Conservation (phyloP, 1,139 yeast genomes). For the Kluyveromyces marxianus region DNA sequence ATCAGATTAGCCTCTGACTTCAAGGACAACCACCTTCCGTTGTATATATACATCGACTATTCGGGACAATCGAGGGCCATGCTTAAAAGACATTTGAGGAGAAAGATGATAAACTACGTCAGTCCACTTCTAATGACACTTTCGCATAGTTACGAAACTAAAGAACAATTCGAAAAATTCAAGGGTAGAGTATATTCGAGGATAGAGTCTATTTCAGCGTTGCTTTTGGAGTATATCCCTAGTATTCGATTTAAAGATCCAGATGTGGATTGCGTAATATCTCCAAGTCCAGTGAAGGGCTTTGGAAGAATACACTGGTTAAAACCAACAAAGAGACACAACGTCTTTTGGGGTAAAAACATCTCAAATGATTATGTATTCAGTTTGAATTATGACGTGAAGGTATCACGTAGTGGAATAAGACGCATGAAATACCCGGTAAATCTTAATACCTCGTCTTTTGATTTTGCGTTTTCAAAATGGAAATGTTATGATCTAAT, state of each 20-base stretch:
- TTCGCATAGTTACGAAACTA: conserved; percentile 12
- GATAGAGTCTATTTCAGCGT: conserved; percentile 11
- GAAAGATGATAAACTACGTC: conserved; percentile 16
- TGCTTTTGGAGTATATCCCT: conserved; percentile 18
- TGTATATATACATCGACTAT: conserved; percentile 20
- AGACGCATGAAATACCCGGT: conserved; percentile 24
- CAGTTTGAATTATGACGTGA: conserved; percentile 12
- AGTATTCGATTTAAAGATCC: conserved; percentile 18
- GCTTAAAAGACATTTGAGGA: conserved; percentile 15
- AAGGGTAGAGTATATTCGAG: conserved; percentile 13
- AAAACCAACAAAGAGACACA: conserved; percentile 19
- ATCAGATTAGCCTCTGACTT: conserved; percentile 17
- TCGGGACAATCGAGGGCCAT: conserved; percentile 14
- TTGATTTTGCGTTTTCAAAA: conserved; percentile 22
- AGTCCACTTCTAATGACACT: conserved; percentile 20
- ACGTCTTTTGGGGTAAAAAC: conserved; percentile 20
- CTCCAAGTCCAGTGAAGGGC: conserved; percentile 24
- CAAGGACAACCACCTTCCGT: conserved; percentile 15
- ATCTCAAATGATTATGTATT: conserved; percentile 19
- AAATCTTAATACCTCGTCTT: conserved; percentile 16
- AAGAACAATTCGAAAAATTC: conserved; percentile 15
- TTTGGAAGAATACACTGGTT: conserved; percentile 28
- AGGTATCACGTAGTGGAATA: conserved; percentile 22
- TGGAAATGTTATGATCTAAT: conserved; percentile 18
- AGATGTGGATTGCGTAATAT: conserved; percentile 21